phyloP scores from a whole-genome alignment of 2,329 filamentous ascomycete species.

The Lecanoromycetidae sp. region DNA sequence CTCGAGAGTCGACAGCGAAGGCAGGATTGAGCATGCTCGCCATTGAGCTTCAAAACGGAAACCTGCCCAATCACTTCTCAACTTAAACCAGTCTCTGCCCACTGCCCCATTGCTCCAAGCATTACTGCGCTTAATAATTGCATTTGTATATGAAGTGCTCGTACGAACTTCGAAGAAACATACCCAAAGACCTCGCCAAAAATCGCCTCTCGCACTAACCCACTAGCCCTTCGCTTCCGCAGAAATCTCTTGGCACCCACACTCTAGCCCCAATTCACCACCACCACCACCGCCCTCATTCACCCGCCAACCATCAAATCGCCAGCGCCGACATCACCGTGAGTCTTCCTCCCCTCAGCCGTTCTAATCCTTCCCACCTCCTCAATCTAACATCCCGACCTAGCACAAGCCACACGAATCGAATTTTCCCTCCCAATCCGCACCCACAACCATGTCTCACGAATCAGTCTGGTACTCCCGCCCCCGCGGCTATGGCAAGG shows the following conservation, averaged over 20 bases:
- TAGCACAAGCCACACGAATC: background rate
- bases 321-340: background rate
- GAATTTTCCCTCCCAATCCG: background rate
- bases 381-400: too few species aligned
- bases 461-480: constrained; percentile 99
- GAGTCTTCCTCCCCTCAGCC: background rate
- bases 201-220: background rate
- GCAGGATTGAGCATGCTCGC: too few species aligned
- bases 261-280: background rate
- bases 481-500: constrained; percentile 95
- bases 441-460: constrained; percentile 59
- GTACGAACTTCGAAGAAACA: background rate
- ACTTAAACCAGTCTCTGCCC: too few species aligned
- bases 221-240: constrained; percentile 13
- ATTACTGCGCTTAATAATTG: too few species aligned
- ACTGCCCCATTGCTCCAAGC: too few species aligned
- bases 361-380: background rate
- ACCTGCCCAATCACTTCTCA: too few species aligned
- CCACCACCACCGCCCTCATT: background rate
- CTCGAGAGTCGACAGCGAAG: background rate
- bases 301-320: background rate
- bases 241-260: constrained; percentile 13
- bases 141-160: too few species aligned
- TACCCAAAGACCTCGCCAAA: background rate
- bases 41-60: too few species aligned